Evolutionary conservation across 2,329 filamentous ascomycete species (phyloP), one percentile per base, ranked within the genome.

Genomic region (Cytospora mali): DNA sequence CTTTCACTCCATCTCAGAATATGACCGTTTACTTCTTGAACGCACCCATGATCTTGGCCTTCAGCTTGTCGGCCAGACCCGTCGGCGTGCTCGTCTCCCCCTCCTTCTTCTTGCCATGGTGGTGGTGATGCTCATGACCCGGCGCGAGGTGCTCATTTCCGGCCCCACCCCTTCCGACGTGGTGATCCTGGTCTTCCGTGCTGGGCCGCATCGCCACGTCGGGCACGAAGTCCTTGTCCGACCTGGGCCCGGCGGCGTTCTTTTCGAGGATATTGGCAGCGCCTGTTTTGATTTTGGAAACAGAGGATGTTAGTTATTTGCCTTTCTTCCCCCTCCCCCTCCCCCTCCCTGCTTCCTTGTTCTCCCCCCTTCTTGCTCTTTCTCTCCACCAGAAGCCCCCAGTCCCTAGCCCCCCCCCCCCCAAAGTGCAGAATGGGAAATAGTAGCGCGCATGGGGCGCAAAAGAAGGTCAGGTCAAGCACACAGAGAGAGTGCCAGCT

Each of bases 131-230:
- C 27, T 73, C 70, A 18, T 70, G 68, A 9, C 70, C 61, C 28
- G 65, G 68, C 13, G 71, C 71, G 52, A 76, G 67, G 68, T 81
- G 76, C 71, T 81, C 81, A 72, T 88, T 88, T 57, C 84, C 85
- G 11, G 81, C 83, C 62, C 85, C 85, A 69, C 85, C 85, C 33
- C 85, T 84, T 62, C 85, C 85, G 48, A 80, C 81, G 75, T 88
- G 84, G 73, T 79, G 82, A 70, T 84, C 81, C 62, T 74, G 71
- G 58, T 77, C 75, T 18, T 84, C 80, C 55, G 75, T 74, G 69
- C 77, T 80, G 29, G 78, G 75, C 28, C 83, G 81, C 56, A 79
- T 71, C 25, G 84, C 84, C 21, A 71, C 76, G 54, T 83, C 80
- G 50, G 85, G 84, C 21, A 88, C 70, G 48, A 83, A 62, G 55